Evolutionary conservation across 2,329 filamentous ascomycete species (phyloP), one percentile per base, ranked within the genome.

Genomic region (Diatrype stigma): DNA sequence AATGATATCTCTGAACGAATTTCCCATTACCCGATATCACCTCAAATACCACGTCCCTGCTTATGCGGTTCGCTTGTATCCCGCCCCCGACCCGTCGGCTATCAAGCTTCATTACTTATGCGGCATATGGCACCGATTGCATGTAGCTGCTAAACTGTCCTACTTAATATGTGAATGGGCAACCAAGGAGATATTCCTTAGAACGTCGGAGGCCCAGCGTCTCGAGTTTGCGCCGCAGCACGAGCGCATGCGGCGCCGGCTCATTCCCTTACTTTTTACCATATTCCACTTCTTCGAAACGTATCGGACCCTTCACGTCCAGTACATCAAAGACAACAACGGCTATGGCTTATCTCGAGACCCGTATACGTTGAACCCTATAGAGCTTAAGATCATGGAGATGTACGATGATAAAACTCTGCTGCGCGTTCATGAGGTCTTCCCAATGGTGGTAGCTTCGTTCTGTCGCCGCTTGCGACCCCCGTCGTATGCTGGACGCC

Each of bases 241-340:
- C 55, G 79, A 82, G 64, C 76, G 83, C 14, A 86, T 86, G 83
- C 79, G 82, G 45, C 79, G 81, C 53, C 76, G 83, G 46, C 69
- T 86, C 8, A 83, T 85, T 50, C 83, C 83, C 1, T 64, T 85
- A 7, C 72, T 86, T 16, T 86, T 86, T 57, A 85, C 82, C 12
- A 72, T 85, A 22, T 86, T 86, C 56, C 83, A 86, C 63, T 86
- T 86, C 61, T 86, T 86, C 62, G 83, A 86, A 63, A 82, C 74
- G 1, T 85, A 84, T 60, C 78, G 83, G 51, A 76, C 73, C 37
- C 69, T 84, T 2, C 81, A 86, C 57, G 64, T 84, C 7, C 68
- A 81, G 56, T 80, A 81, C 53, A 73, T 86, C 22, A 68, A 71
- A 46, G 71, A 79, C 45, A 72, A 81, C 37, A 72, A 81, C 37